A percentile compares a stretch with the other conserved stretches of the same genome.
Conservation (phyloP, 108 stramenopile species). For the Heterococcus sp. region DNA sequence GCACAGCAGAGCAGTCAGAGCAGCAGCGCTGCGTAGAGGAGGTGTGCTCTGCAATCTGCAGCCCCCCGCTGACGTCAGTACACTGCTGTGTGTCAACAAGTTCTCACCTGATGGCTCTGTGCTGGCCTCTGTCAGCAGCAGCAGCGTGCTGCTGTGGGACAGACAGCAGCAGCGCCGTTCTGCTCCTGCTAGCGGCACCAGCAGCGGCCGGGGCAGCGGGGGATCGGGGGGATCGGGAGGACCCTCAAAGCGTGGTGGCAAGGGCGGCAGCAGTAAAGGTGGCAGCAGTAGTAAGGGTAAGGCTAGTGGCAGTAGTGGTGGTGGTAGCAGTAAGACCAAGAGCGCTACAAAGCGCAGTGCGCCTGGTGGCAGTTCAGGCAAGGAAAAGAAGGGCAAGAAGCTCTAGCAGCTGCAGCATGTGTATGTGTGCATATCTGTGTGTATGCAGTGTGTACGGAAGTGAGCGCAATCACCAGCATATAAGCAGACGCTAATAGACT, state of each 20-base stretch:
- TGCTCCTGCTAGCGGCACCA: background rate
- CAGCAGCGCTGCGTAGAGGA: too few species aligned
- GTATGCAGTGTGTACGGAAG: too few species aligned
- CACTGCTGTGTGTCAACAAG: background rate
- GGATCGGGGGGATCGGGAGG: background rate
- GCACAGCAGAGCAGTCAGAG: background rate
- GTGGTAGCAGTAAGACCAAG: background rate
- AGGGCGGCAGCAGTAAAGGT: background rate
- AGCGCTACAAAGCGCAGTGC: background rate
- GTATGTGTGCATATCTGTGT: too few species aligned
- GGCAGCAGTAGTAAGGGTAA: background rate
- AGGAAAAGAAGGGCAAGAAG: background rate
- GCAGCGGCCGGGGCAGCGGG: background rate
- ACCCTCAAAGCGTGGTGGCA: background rate
- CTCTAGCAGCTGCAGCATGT: too few species aligned
- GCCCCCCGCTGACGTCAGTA: background rate
- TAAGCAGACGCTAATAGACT: too few species aligned
- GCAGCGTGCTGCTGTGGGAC: background rate
- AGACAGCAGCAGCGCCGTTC: background rate
- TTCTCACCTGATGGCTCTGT: background rate
- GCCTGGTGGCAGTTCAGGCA: background rate
- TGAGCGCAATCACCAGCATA: too few species aligned
- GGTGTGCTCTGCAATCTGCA: background rate
- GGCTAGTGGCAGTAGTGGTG: background rate
- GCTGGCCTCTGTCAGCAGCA: background rate